A percentile compares a stretch with the other conserved stretches of the same genome.
These are phyloP conservation scores for Anacardium occidentale DNA, from an alignment of 345 rosid species.

Conservation along the genomic window DNA sequence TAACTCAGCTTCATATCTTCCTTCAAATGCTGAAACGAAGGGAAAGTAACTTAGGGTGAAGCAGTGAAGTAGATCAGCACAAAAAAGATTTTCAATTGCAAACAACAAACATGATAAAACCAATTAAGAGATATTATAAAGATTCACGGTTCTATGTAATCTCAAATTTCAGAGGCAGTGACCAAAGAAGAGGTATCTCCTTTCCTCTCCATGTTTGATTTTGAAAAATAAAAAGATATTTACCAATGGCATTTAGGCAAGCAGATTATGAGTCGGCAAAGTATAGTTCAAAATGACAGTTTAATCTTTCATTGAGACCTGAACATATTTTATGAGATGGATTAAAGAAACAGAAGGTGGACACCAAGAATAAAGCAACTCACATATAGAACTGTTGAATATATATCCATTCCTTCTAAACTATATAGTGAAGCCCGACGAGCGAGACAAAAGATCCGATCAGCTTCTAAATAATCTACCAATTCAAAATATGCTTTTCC, in stretches of 20 bases:
- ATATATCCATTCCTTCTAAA: constrained; percentile 94
- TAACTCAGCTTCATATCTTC: constrained; percentile 98
- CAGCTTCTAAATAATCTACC: constrained; percentile 95
- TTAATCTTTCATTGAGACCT: background rate
- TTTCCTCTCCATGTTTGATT: background rate
- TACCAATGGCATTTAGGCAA: background rate
- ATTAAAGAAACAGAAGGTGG: background rate
- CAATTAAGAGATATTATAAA: background rate
- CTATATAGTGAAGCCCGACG: constrained; percentile 78
- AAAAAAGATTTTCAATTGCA: constrained; percentile 1
- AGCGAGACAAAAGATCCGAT: constrained; percentile 74
- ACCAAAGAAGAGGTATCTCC: background rate
- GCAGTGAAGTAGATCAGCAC: background rate
- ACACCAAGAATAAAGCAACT: constrained; percentile 30
- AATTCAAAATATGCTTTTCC: constrained; percentile 88
- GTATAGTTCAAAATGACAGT: background rate
- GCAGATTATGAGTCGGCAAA: background rate
- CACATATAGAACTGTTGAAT: constrained; percentile 94
- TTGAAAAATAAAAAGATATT: too few species aligned
- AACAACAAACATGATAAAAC: background rate
- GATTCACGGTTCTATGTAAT: background rate
- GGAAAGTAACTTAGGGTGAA: constrained; percentile 5
- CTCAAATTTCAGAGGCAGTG: background rate
- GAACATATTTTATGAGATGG: background rate
- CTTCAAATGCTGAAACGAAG: constrained; percentile 79